Base-by-base conservation (phyloP, 352 stramenopile species). In the Phytophthora capsici region DNA sequence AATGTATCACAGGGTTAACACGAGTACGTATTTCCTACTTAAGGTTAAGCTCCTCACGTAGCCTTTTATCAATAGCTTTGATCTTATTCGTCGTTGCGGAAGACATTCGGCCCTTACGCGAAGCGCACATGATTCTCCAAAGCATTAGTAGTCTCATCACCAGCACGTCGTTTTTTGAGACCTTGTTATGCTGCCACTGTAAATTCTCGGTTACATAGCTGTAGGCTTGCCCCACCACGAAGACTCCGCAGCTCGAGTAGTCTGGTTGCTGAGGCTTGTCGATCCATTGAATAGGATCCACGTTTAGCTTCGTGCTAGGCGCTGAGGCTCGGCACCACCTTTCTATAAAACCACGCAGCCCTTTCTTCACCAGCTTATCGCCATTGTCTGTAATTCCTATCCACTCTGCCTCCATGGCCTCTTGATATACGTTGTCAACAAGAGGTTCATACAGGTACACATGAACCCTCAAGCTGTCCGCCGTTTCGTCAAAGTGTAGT, bases 401-500 rank as follows among this genome's bases (percentile, higher is more conserved):
- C 52, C 52, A 60, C 3, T 51, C 7, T 16, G 2, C 34, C 10
- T 60, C 52, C 38, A 60, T 43, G 2, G 43, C 41, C 12, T 49
- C 51, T 13, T 47, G 45, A 13, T 57, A 64, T 1, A 26, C 57
- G 20, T 57, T 37, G 14, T 52, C 25, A 46, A 57, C 51, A 0
- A 57, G n/a, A 1, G 57, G 17, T 14, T 64, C 37, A 8, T 64
- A 64, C 23, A 64, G 20, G 16, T 56, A 46, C 6, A 14, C 47
- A 51, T 38, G 34, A 1, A 64, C 47, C 6, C 23, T 32, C 37
- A 41, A 28, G 1, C 6, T 32, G 13, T 17, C 1, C 14, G 7
- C 19, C 16, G 7, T n/a, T 20, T 41, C 13, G 20, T 30, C n/a
- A 17, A 52, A 52, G n/a, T 45, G 5, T 4, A 60, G 28, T 7